These are phyloP conservation scores for Herpetomonas tarakana DNA, from an alignment of 208 protist species.

Conservation along the genomic window DNA sequence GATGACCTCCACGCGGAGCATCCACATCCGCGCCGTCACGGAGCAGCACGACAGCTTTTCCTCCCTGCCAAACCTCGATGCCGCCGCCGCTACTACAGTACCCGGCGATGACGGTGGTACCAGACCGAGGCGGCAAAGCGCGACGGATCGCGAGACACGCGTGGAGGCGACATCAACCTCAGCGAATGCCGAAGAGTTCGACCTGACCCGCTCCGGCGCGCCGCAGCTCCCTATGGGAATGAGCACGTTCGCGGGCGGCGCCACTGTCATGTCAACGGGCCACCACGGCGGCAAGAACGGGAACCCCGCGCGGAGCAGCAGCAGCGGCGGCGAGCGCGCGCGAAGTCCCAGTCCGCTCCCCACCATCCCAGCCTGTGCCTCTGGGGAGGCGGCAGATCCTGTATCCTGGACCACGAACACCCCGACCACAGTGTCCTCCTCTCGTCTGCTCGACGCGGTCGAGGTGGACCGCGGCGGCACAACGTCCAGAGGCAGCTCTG, in stretches of 20 bases:
- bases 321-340: background rate
- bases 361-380: background rate
- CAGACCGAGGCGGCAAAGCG: constrained; percentile 7
- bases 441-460: background rate
- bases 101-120: constrained; percentile 1
- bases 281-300: no score
- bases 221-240: background rate
- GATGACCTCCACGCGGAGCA: background rate
- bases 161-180: background rate
- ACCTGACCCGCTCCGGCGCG: background rate
- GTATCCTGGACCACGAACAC: background rate
- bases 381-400: background rate
- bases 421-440: background rate
- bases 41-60: constrained; percentile 8
- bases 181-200: background rate
- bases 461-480: background rate
- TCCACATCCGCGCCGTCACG: background rate
- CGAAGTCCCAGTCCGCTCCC: background rate
- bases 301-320: background rate
- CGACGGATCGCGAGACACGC: background rate
- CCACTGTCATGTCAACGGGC: background rate
- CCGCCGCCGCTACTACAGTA: background rate
- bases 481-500: no score
- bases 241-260: background rate
- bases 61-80: constrained; percentile 2